These are phyloP conservation scores for Puccinia horiana DNA, from an alignment of 1,284 basidiomycete species.

Conservation along the genomic window DNA sequence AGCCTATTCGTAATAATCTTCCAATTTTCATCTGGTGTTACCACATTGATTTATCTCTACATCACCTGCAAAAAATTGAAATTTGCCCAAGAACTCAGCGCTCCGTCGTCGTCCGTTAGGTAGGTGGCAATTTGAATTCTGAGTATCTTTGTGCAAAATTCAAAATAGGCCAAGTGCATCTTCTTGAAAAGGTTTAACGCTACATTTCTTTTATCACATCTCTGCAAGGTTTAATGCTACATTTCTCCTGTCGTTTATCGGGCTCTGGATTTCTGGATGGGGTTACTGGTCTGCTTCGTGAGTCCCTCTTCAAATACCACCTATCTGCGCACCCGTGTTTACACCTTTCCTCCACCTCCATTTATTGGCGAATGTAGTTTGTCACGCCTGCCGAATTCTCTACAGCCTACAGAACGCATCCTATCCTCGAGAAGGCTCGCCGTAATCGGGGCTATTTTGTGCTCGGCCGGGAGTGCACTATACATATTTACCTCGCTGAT, in stretches of 20 bases:
- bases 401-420: background rate
- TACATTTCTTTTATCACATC: background rate
- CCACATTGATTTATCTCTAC: background rate
- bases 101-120: background rate
- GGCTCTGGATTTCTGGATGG: conserved; percentile 20
- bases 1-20: background rate
- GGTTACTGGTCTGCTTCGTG: conserved; percentile 25
- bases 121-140: background rate
- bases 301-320: background rate
- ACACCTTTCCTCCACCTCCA: background rate
- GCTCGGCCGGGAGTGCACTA: background rate
- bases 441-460: background rate
- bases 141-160: background rate
- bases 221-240: conserved; percentile 9
- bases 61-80: background rate
- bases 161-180: background rate
- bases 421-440: background rate
- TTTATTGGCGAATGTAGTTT: background rate
- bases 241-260: background rate
- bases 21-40: background rate
- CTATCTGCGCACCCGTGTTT: background rate
- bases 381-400: background rate
- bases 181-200: background rate
- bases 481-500: conserved; percentile 1
- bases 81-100: background rate